phyloP scores from a whole-genome alignment of 352 stramenopile species.

The Phytopythium helicoides region DNA sequence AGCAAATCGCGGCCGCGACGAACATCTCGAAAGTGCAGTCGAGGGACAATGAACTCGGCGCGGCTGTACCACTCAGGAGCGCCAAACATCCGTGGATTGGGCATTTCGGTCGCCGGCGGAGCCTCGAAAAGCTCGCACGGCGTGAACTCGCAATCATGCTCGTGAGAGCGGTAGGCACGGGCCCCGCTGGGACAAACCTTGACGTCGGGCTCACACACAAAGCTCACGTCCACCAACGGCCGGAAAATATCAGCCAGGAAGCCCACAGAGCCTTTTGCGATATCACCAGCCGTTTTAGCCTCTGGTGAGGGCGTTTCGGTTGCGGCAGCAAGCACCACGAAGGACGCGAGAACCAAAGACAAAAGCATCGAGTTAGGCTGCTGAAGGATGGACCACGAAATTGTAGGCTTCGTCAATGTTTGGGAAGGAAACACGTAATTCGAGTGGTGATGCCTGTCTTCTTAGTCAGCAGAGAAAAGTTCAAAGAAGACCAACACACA shows the following conservation, averaged over 20 bases:
- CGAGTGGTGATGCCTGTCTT: no score
- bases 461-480: no score
- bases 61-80: slow-evolving; percentile 28
- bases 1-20: not conserved
- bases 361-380: not conserved
- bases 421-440: no score
- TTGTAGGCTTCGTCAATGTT: slow-evolving; percentile 11
- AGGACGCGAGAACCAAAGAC: not conserved
- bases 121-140: slow-evolving; percentile 33
- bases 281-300: not conserved
- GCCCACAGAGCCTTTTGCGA: no score
- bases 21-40: slow-evolving; percentile 8
- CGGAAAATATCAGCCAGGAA: slow-evolving; percentile 20
- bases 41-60: slow-evolving; percentile 26
- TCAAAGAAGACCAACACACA: no score
- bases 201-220: slow-evolving; percentile 35
- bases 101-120: slow-evolving; percentile 1
- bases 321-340: not conserved
- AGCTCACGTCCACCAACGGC: not conserved
- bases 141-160: slow-evolving; percentile 40
- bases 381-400: not conserved
- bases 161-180: slow-evolving; percentile 29
- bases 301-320: not conserved
- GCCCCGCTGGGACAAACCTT: slow-evolving; percentile 35
- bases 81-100: slow-evolving; percentile 13